Evolutionary conservation across 2,329 filamentous ascomycete genomes (phyloP).

Genomic region (Teratosphaeria gauchensis): DNA sequence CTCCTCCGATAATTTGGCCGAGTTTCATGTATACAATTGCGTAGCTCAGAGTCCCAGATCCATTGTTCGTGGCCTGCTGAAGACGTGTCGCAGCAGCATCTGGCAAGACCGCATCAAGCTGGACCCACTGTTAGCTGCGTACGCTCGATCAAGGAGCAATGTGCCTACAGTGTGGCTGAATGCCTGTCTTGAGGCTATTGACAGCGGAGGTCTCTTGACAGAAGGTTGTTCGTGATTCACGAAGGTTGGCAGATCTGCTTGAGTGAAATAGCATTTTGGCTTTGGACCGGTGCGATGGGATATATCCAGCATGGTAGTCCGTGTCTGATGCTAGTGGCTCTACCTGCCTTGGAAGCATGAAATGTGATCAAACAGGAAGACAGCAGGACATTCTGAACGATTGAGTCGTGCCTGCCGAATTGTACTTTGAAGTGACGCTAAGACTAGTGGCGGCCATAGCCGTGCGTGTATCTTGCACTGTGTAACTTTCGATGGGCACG

Average conservation of each 20-base stretch:
- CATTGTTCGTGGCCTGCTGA: slow-evolving; percentile 3
- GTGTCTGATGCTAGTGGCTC: not conserved
- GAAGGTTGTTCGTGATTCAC: slow-evolving; percentile 63
- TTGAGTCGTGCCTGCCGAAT: not conserved
- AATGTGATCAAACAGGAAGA: not conserved
- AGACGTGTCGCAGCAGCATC: slow-evolving; percentile 5
- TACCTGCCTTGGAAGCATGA: not conserved
- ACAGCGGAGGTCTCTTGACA: slow-evolving; percentile 66
- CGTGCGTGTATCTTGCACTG: too few relatives aligned
- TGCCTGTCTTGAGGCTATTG: slow-evolving; percentile 52
- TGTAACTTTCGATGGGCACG: too few relatives aligned
- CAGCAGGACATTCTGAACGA: too few relatives aligned
- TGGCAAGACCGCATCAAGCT: slow-evolving; percentile 66
- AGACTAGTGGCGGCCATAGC: not conserved
- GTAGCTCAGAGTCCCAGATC: slow-evolving; percentile 42
- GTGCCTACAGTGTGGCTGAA: slow-evolving; percentile 54
- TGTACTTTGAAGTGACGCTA: not conserved
- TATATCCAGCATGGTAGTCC: slow-evolving; percentile 4
- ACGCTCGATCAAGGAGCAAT: too few relatives aligned
- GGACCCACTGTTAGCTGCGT: not conserved
- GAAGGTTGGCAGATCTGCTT: slow-evolving; percentile 56
- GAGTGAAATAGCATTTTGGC: slow-evolving; percentile 63
- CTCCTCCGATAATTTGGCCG: slow-evolving; percentile 58
- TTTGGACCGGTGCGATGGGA: slow-evolving; percentile 7
- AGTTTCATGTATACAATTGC: slow-evolving; percentile 63